Percentiles rank a stretch among this genome's conserved stretches.
Evolutionary conservation across 2,329 filamentous ascomycete genomes (phyloP).

Genomic region (Parastagonospora avenae): DNA sequence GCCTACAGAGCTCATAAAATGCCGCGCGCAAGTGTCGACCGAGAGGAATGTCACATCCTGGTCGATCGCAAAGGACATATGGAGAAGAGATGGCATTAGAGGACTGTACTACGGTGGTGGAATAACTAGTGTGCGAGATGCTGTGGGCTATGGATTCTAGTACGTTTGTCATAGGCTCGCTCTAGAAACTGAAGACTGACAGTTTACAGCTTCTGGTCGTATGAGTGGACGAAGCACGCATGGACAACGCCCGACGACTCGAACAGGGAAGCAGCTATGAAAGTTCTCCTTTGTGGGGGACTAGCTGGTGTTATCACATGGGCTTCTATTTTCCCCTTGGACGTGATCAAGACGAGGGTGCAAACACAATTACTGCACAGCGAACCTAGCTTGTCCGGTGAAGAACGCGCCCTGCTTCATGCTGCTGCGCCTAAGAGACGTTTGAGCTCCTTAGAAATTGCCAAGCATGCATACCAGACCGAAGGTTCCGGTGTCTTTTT

Average conservation of each 20-base stretch:
- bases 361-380: slow-evolving; percentile 66
- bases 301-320: slow-evolving; percentile 87
- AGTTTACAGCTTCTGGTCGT: slow-evolving; percentile 75
- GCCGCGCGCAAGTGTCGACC: slow-evolving; percentile 73
- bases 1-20: slow-evolving; percentile 91
- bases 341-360: slow-evolving; percentile 91
- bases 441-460: slow-evolving; percentile 66
- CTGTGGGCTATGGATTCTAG: slow-evolving; percentile 96
- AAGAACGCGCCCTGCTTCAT: slow-evolving; percentile 28
- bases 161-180: slow-evolving; percentile 43
- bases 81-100: slow-evolving; percentile 62
- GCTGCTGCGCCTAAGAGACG: slow-evolving; percentile 30
- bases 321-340: slow-evolving; percentile 87
- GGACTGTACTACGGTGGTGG: slow-evolving; percentile 82
- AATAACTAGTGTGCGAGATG: slow-evolving; percentile 82
- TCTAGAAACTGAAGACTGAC: not conserved
- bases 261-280: slow-evolving; percentile 59
- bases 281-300: slow-evolving; percentile 81
- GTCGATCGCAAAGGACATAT: slow-evolving; percentile 66
- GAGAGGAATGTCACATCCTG: slow-evolving; percentile 57
- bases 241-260: slow-evolving; percentile 55
- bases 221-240: slow-evolving; percentile 73
- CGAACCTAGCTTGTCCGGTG: slow-evolving; percentile 8
- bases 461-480: slow-evolving; percentile 68
- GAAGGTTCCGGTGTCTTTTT: slow-evolving; percentile 81